Percentiles rank a stretch among this genome's conserved stretches.
These are phyloP conservation scores for Paulownia fortunei DNA, from an alignment of 257 asterid genomes.

Conservation along the genomic window DNA sequence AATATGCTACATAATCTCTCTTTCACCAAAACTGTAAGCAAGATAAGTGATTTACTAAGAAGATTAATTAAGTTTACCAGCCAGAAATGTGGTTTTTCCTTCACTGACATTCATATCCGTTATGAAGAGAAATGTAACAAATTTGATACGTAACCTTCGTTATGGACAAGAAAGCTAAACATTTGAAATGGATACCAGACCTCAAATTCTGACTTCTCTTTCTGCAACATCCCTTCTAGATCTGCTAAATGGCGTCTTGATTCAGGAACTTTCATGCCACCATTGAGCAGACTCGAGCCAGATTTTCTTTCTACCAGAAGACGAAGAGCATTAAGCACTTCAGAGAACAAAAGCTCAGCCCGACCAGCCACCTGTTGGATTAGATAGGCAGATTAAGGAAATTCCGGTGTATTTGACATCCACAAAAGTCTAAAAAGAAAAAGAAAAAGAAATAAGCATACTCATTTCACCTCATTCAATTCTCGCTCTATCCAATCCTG, in stretches of 20 bases:
- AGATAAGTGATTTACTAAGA: not conserved
- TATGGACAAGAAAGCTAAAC: constrained; percentile 6
- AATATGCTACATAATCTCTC: not conserved
- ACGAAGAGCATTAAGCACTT: constrained; percentile 70
- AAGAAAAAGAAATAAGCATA: not conserved
- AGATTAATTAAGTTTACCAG: constrained; percentile 5
- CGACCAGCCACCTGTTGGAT: constrained; percentile 64
- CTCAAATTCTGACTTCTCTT: constrained; percentile 87
- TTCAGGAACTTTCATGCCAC: constrained; percentile 47
- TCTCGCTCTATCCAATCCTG: constrained; percentile 88
- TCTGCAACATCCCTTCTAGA: constrained; percentile 74
- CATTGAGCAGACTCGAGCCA: constrained; percentile 33
- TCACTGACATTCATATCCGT: constrained; percentile 9
- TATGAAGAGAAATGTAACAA: constrained; percentile 19
- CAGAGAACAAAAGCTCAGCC: constrained; percentile 82
- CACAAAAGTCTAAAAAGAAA: not conserved
- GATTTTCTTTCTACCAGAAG: constrained; percentile 58
- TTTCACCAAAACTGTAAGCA: constrained; percentile 20
- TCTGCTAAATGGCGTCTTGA: constrained; percentile 63
- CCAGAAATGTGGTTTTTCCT: not conserved
- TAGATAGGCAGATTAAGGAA: constrained; percentile 21
- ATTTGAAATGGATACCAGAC: constrained; percentile 43
- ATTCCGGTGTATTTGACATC: constrained; percentile 16
- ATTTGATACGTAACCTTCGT: constrained; percentile 1
- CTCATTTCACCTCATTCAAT: constrained; percentile 66